These are phyloP conservation scores for Phaeosphaeriaceae sp. DNA, from an alignment of 2,329 filamentous ascomycete genomes.

Conservation along the genomic window DNA sequence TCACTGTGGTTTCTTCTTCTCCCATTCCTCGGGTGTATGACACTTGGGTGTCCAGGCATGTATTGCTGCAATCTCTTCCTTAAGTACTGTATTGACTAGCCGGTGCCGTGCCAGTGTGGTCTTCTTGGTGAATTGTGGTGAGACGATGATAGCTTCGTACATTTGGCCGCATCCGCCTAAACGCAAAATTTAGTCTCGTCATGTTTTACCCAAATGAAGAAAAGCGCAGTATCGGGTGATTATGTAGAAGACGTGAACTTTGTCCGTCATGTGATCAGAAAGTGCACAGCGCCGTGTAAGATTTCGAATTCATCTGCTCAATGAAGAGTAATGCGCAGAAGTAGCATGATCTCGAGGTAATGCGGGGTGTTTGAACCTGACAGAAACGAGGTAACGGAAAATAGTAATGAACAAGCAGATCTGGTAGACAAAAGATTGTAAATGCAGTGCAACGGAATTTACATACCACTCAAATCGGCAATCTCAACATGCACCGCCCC, in stretches of 20 bases:
- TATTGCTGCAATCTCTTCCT: constrained; percentile 86
- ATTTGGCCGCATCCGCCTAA: constrained; percentile 74
- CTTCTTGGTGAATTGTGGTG: constrained; percentile 59
- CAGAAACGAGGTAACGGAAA: not conserved
- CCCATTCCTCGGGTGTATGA: constrained; percentile 89
- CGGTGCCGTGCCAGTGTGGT: constrained; percentile 82
- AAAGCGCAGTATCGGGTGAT: too few relatives aligned
- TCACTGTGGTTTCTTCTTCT: constrained; percentile 63
- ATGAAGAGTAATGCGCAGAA: too few relatives aligned
- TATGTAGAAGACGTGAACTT: too few relatives aligned
- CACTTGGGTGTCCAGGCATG: constrained; percentile 97
- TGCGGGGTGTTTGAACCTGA: not conserved
- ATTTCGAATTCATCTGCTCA: too few relatives aligned
- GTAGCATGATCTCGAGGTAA: not conserved
- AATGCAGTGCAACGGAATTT: not conserved
- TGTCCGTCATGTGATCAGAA: too few relatives aligned
- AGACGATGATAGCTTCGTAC: constrained; percentile 72
- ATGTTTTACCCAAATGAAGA: not conserved
- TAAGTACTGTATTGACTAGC: constrained; percentile 81
- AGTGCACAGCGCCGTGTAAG: too few relatives aligned
- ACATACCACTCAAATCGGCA: constrained; percentile 86
- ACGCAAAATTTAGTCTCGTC: constrained; percentile 17
- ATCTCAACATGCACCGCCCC: constrained; percentile 82
- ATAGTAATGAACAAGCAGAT: not conserved
- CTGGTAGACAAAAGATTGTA: not conserved